Percentiles rank a stretch among this genome's conserved stretches.
phyloP scores from a whole-genome alignment of 495 filamentous ascomycete genomes.

The Schizothecium vesticola region DNA sequence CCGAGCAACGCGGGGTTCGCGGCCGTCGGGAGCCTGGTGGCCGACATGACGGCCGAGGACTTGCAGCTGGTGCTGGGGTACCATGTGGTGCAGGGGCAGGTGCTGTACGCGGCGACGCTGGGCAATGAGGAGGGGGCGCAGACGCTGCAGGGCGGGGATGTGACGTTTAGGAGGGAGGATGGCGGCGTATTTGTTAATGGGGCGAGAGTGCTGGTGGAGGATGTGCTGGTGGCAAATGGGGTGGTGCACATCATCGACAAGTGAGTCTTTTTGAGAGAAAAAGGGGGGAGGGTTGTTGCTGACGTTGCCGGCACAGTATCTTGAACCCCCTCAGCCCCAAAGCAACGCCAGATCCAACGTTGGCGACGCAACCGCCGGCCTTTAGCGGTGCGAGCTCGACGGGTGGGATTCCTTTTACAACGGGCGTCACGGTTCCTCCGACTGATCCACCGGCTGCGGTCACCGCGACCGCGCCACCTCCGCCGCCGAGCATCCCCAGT shows the following conservation, averaged over 20 bases:
- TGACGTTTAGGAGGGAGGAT: constrained; percentile 38
- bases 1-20: constrained; percentile 55
- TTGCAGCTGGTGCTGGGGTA: constrained; percentile 51
- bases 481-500: constrained; percentile 6
- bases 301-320: constrained; percentile 37
- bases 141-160: constrained; percentile 23
- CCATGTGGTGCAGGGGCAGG: constrained; percentile 51
- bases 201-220: constrained; percentile 40
- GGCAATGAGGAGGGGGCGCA: constrained; percentile 16
- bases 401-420: constrained; percentile 42
- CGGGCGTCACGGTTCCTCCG: constrained; percentile 21
- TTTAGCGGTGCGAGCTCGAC: constrained; percentile 47
- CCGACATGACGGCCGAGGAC: constrained; percentile 40
- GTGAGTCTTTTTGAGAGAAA: constrained; percentile 15
- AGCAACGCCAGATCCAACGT: constrained; percentile 41
- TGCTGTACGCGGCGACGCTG: constrained; percentile 48
- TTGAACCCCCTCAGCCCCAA: constrained; percentile 53
- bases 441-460: constrained; percentile 14
- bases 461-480: constrained; percentile 26
- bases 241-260: constrained; percentile 51
- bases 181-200: constrained; percentile 48
- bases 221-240: constrained; percentile 49
- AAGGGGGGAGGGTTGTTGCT: no score
- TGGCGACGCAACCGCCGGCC: constrained; percentile 41
- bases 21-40: constrained; percentile 45